Percentiles rank a stretch among this genome's conserved stretches.
These are phyloP conservation scores for Ceratocystis cacaofunesta DNA, from an alignment of 2,329 filamentous ascomycete genomes.

Conservation along the genomic window DNA sequence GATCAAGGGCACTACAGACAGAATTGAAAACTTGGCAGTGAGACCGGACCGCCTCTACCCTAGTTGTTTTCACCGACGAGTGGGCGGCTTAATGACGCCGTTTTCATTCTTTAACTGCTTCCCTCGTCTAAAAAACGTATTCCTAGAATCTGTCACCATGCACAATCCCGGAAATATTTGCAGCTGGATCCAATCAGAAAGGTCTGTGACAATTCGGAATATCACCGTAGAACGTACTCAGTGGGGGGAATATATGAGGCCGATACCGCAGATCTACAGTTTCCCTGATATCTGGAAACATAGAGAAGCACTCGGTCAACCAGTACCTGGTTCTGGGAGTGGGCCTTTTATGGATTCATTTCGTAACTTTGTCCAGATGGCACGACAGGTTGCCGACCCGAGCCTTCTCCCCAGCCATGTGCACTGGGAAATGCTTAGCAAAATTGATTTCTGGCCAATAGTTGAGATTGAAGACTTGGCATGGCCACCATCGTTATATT, in stretches of 20 bases:
- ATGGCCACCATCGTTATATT: constrained; percentile 5
- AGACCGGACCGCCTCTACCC: not conserved
- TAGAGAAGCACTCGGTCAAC: not conserved
- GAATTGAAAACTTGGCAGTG: constrained; percentile 13
- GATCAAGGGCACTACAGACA: not conserved
- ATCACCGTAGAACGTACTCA: not conserved
- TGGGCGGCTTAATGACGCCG: not conserved
- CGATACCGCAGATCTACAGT: not conserved
- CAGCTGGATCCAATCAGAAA: constrained; percentile 10
- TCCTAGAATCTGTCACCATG: not conserved
- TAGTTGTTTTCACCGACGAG: not conserved
- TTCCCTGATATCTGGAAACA: constrained; percentile 8
- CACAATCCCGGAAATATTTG: not conserved
- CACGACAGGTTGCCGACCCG: not conserved
- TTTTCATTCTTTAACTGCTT: constrained; percentile 9
- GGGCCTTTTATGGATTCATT: not conserved
- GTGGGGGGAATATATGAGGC: not conserved
- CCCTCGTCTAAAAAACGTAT: constrained; percentile 9
- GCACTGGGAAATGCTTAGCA: not conserved
- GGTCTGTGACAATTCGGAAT: constrained; percentile 8
- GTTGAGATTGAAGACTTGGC: not conserved
- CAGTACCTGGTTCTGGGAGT: constrained; percentile 2
- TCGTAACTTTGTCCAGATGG: not conserved
- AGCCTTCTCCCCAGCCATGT: not conserved
- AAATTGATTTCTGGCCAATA: constrained; percentile 10